A percentile compares a stretch with the other conserved stretches of the same genome.
These are phyloP conservation scores for Leishmania turanica DNA, from an alignment of 208 protist species.

Conservation along the genomic window DNA sequence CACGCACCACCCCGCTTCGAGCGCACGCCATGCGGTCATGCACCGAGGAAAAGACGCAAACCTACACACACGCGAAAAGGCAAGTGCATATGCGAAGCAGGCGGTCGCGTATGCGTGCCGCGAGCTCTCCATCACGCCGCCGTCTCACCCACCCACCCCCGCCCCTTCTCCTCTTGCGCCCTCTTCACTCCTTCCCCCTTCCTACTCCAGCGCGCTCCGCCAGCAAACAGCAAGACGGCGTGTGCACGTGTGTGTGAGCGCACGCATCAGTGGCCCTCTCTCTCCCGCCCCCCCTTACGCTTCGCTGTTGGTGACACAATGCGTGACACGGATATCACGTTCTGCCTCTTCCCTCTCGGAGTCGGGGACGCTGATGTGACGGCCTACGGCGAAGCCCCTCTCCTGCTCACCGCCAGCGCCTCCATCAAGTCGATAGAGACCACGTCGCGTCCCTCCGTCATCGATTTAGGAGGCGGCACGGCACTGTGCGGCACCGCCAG, in stretches of 20 bases:
- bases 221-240: not conserved
- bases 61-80: not conserved
- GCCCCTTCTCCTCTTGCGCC: not conserved
- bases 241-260: not conserved
- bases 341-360: constrained; percentile 28
- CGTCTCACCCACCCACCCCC: not conserved
- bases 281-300: no score
- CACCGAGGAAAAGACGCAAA: not conserved
- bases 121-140: not conserved
- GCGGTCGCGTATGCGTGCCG: not conserved
- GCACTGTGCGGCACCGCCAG: not conserved
- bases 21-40: not conserved
- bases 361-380: constrained; percentile 18
- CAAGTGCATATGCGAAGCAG: not conserved
- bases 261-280: not conserved
- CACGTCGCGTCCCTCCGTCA: not conserved
- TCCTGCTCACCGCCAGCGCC: constrained; percentile 16
- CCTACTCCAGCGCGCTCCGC: not conserved
- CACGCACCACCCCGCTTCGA: not conserved
- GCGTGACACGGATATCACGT: not conserved
- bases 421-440: not conserved
- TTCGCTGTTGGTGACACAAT: not conserved
- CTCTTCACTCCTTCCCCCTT: not conserved
- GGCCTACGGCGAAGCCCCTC: constrained; percentile 9
- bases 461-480: not conserved